These are phyloP conservation scores for Crinitomyces ghanaensis DNA, from an alignment of 805 yeast genomes.

Conservation along the genomic window DNA sequence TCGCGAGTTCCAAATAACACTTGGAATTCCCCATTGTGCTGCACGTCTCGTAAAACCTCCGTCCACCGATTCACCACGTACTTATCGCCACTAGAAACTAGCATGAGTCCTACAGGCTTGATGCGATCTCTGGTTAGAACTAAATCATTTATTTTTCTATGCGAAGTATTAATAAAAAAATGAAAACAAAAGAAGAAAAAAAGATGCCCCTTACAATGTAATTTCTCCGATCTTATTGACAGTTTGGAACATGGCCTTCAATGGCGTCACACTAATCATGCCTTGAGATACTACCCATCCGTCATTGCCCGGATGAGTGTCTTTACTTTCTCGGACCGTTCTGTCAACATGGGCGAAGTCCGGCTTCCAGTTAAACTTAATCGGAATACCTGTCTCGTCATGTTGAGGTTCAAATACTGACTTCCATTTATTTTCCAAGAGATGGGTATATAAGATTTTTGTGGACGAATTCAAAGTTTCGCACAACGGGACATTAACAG, in stretches of 20 bases:
- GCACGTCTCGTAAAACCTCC: too few species aligned
- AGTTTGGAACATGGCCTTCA: constrained; percentile 59
- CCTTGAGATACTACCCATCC: constrained; percentile 59
- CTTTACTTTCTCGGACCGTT: constrained; percentile 33
- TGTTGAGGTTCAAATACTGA: constrained; percentile 38
- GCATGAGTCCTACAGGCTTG: constrained; percentile 1
- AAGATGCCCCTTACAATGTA: constrained; percentile 28
- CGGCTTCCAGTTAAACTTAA: constrained; percentile 72
- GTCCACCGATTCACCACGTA: constrained; percentile 17
- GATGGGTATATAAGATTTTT: constrained; percentile 61
- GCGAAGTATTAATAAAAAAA: too few species aligned
- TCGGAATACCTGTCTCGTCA: constrained; percentile 26
- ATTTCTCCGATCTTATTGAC: constrained; percentile 51
- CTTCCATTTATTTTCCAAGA: constrained; percentile 71
- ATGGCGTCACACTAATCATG: constrained; percentile 52
- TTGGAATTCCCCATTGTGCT: too few species aligned
- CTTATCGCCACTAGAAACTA: constrained; percentile 4
- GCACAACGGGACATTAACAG: constrained; percentile 76
- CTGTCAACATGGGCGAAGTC: constrained; percentile 59
- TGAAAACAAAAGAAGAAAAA: too few species aligned
- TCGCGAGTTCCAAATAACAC: too few species aligned
- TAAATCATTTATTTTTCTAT: too few species aligned
- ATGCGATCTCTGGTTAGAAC: too few species aligned
- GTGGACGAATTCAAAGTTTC: constrained; percentile 43
- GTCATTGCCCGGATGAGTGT: constrained; percentile 43